These are phyloP conservation scores for Epichloe scottii DNA, from an alignment of 2,329 filamentous ascomycete genomes.

Conservation along the genomic window DNA sequence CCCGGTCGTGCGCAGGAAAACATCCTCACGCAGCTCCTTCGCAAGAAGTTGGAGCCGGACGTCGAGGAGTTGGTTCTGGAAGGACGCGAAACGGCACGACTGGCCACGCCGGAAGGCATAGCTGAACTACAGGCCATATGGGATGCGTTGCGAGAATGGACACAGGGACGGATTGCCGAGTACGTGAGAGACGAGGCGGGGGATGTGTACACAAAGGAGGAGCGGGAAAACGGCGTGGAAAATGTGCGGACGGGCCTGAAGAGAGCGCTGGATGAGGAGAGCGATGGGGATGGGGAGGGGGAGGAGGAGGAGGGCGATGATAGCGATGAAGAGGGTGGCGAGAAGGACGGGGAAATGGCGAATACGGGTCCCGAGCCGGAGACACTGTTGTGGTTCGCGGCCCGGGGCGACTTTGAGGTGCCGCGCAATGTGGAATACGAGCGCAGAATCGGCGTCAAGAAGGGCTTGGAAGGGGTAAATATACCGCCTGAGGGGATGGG, in stretches of 20 bases:
- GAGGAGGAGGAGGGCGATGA: conserved; percentile 33
- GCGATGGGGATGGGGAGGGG: conserved; percentile 46
- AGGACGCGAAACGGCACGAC: conserved; percentile 37
- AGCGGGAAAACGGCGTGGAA: conserved; percentile 52
- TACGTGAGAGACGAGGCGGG: conserved; percentile 31
- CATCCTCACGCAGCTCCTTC: conserved; percentile 56
- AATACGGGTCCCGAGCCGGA: conserved; percentile 30
- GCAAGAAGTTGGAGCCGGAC: conserved; percentile 72
- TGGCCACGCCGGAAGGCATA: conserved; percentile 31
- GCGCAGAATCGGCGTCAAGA: conserved; percentile 20
- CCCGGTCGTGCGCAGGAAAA: conserved; percentile 56
- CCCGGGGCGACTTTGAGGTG: conserved; percentile 31
- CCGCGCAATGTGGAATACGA: conserved; percentile 32
- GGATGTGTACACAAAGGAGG: conserved; percentile 61
- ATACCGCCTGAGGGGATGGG: conserved; percentile 15
- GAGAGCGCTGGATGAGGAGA: conserved; percentile 38
- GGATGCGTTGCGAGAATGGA: conserved; percentile 31
- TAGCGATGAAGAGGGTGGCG: conserved; percentile 14
- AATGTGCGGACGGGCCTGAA: conserved; percentile 61
- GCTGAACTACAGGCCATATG: conserved; percentile 42
- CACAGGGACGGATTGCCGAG: conserved; percentile 25
- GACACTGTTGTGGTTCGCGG: conserved; percentile 33
- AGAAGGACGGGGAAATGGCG: conserved; percentile 12
- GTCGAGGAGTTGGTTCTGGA: conserved; percentile 62
- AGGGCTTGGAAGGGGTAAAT: conserved; percentile 23